phyloP scores from a whole-genome alignment of 257 asterid species.

The Coffea canephora region DNA sequence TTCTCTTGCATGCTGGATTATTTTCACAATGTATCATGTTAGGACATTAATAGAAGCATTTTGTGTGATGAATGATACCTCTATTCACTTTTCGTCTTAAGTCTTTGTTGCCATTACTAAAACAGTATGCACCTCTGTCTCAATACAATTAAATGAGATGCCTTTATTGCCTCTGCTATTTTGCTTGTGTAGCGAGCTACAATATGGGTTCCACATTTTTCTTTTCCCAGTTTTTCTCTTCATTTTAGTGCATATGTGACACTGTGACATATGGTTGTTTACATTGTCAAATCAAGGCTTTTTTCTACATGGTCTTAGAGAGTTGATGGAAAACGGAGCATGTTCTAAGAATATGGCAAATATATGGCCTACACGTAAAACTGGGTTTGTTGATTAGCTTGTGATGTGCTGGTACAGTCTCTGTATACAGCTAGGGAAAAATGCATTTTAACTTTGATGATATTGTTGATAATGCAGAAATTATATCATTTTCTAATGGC shows the following conservation, averaged over 20 bases:
- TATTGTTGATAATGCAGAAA: background rate
- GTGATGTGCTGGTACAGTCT: background rate
- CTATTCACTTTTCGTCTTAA: too few relatives aligned
- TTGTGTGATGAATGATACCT: too few relatives aligned
- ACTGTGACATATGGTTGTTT: background rate
- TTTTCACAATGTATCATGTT: too few relatives aligned
- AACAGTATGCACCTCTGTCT: too few relatives aligned
- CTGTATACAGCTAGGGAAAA: background rate
- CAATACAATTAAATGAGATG: too few relatives aligned
- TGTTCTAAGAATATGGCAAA: background rate
- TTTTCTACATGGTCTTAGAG: background rate
- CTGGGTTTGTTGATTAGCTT: background rate
- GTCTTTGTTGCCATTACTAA: too few relatives aligned
- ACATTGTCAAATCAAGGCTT: background rate
- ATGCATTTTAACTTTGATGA: background rate
- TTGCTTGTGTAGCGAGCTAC: background rate
- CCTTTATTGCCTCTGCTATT: background rate
- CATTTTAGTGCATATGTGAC: background rate
- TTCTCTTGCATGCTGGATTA: too few relatives aligned
- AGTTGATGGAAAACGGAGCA: background rate
- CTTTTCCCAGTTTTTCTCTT: background rate
- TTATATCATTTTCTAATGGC: background rate
- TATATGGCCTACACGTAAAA: background rate
- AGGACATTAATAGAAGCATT: too few relatives aligned
- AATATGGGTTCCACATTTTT: slow-evolving; percentile 3